These are phyloP conservation scores for Schizothecium vesticola DNA, from an alignment of 495 filamentous ascomycete species.

Conservation along the genomic window DNA sequence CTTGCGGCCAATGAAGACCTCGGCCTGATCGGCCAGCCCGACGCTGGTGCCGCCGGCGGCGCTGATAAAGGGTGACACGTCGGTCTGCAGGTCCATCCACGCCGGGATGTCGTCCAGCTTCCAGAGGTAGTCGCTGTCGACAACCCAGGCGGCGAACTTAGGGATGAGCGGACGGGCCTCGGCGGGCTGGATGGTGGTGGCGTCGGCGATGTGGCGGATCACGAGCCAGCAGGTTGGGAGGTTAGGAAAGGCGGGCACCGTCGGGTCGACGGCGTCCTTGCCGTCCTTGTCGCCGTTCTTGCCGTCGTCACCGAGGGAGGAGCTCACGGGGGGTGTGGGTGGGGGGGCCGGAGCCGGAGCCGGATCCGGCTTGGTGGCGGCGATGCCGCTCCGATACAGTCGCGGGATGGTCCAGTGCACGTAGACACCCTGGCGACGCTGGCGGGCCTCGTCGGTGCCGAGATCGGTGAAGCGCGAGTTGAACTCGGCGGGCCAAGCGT, in stretches of 20 bases:
- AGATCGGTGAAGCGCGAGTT: conserved; percentile 46
- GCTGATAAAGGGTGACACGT: conserved; percentile 44
- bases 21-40: conserved; percentile 34
- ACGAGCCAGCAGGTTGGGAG: conserved; percentile 43
- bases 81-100: conserved; percentile 41
- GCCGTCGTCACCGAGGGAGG: neutral
- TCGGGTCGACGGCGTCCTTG: conserved; percentile 3
- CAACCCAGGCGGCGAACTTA: conserved; percentile 36
- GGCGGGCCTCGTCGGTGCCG: conserved; percentile 15
- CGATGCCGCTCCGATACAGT: conserved; percentile 35
- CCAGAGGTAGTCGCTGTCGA: conserved; percentile 43
- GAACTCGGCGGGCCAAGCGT: conserved; percentile 21
- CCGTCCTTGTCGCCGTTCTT: conserved; percentile 1
- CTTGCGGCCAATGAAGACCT: conserved; percentile 47
- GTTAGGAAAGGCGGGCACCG: conserved; percentile 26
- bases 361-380: conserved; percentile 8
- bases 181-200: conserved; percentile 6
- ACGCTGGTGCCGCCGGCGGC: neutral
- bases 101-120: conserved; percentile 29
- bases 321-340: neutral
- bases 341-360: neutral
- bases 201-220: conserved; percentile 27
- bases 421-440: conserved; percentile 44
- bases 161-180: neutral
- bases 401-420: conserved; percentile 50